Conservation (phyloP, 78 protist species). For the Andalucia godoyi region DNA sequence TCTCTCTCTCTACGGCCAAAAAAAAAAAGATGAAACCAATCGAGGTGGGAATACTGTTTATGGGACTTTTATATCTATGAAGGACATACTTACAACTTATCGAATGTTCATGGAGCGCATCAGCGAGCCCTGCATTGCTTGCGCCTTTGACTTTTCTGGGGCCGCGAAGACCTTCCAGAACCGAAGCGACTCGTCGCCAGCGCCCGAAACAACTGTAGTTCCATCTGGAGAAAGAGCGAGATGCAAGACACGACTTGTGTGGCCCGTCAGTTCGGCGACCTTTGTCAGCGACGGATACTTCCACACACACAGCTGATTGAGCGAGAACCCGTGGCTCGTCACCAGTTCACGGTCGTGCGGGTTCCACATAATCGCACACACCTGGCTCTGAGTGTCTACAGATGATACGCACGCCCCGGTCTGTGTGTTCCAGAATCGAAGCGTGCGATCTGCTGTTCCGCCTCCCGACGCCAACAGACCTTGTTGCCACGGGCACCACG, state of each 20-base stretch:
- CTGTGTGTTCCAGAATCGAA: conserved; percentile 94
- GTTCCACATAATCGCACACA: conserved; percentile 91
- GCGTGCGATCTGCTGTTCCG: conserved; percentile 95
- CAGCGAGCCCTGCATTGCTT: too few relatives aligned
- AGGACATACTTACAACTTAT: too few relatives aligned
- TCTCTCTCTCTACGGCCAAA: too few relatives aligned
- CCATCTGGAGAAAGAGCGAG: conserved; percentile 97
- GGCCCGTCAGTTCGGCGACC: conserved; percentile 91
- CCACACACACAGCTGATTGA: conserved; percentile 96
- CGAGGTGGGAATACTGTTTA: too few relatives aligned
- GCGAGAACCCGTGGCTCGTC: conserved; percentile 93
- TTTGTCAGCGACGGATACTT: conserved; percentile 88
- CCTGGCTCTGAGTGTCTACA: conserved; percentile 88
- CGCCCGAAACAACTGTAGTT: conserved; percentile 77
- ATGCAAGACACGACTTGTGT: conserved; percentile 91
- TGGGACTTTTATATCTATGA: too few relatives aligned
- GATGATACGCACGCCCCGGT: conserved; percentile 64
- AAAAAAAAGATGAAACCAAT: too few relatives aligned
- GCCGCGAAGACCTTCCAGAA: conserved; percentile 88
- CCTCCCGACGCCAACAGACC: conserved; percentile 97
- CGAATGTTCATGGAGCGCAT: too few relatives aligned
- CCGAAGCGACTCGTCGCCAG: conserved; percentile 98
- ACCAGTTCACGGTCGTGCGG: conserved; percentile 79
- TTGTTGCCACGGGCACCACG: conserved; percentile 91
- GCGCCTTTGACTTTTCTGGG: too few relatives aligned